Evolutionary conservation across 2,329 filamentous ascomycete genomes (phyloP), one percentile per base, ranked within the genome.

Genomic region (Knoxdaviesia capensis): DNA sequence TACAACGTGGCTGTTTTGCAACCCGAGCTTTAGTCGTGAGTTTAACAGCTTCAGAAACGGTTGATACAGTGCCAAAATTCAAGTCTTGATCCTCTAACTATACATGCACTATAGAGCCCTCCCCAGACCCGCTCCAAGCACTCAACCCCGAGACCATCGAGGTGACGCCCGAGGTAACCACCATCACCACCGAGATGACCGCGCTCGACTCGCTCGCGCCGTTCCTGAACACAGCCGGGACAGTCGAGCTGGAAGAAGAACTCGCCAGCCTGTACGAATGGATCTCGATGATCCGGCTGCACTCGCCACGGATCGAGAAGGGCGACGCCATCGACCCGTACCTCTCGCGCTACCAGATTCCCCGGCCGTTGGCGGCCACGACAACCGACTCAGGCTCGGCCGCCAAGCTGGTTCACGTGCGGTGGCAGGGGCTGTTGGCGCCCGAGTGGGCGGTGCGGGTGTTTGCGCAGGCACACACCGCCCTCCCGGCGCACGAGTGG

Each of bases 1-100:
- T 1, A 52, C 78, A 28, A 72, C 72, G 1, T 94, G 88, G 86
- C 61, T 96, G 0, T 87, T 90, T 51, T 78, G 69, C 52, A 79
- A 86, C 50, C 55, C 77, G 36, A 60, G 30, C 4, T n/a, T 28
- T 30, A 5, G 34, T 34, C 8, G 41, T 43, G 33, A 10, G 33
- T 37, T 31, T 30, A 37, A 31, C 34, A 35, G 11, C 11, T 35
- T 35, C 2, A 9, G 11, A 11, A 35, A 35, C 6, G 29, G 10
- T 10, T 29, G 31, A 1, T 30, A 30, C 7, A 7, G 31, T 31
- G 38, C 5, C 41, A 43, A 11, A 35, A 35, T 3, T 35, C 34
- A 35, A 9, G 8, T 3, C 29, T 34, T 36, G 36, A 31, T 45
- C 11, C 43, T 44, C 47, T 43, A 11, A 9, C 29, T 31, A 39